A percentile compares a stretch with the other conserved stretches of the same genome.
phyloP scores from a whole-genome alignment of 257 asterid genomes.

The Sherardia arvensis region DNA sequence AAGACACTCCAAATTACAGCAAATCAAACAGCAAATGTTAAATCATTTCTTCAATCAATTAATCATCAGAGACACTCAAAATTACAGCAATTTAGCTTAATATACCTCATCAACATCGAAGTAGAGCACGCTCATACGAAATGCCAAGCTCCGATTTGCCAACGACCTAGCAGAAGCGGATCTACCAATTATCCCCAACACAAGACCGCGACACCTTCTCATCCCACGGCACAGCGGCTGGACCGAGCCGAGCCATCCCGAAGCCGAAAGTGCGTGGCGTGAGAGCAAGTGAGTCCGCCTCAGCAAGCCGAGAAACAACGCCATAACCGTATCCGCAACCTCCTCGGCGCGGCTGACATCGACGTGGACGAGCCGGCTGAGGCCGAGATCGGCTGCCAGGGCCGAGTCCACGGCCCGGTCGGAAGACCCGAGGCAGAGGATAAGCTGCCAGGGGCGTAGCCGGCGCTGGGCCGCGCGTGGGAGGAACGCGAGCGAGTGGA shows the following conservation, averaged over 20 bases:
- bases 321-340: slow-evolving; percentile 99
- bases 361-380: slow-evolving; percentile 67
- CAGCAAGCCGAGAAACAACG: slow-evolving; percentile 71
- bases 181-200: slow-evolving; percentile 90
- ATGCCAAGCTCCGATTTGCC: slow-evolving; percentile 88
- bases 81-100: neutral
- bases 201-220: slow-evolving; percentile 68
- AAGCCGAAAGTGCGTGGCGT: slow-evolving; percentile 75
- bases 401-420: slow-evolving; percentile 85
- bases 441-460: slow-evolving; percentile 90
- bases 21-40: too few relatives aligned
- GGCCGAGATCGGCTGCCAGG: slow-evolving; percentile 75
- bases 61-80: neutral
- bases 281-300: slow-evolving; percentile 95
- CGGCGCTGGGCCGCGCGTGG: slow-evolving; percentile 99
- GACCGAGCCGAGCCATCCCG: slow-evolving; percentile 98
- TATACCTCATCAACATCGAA: slow-evolving; percentile 80
- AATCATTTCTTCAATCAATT: neutral
- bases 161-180: slow-evolving; percentile 87
- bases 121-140: slow-evolving; percentile 91
- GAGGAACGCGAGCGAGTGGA: slow-evolving; percentile 91
- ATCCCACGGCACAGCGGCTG: slow-evolving; percentile 99
- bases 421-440: slow-evolving; percentile 90
- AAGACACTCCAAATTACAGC: neutral
- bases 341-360: slow-evolving; percentile 93